These are phyloP conservation scores for Wallacemonas sp. DNA, from an alignment of 208 protist genomes.

Conservation along the genomic window DNA sequence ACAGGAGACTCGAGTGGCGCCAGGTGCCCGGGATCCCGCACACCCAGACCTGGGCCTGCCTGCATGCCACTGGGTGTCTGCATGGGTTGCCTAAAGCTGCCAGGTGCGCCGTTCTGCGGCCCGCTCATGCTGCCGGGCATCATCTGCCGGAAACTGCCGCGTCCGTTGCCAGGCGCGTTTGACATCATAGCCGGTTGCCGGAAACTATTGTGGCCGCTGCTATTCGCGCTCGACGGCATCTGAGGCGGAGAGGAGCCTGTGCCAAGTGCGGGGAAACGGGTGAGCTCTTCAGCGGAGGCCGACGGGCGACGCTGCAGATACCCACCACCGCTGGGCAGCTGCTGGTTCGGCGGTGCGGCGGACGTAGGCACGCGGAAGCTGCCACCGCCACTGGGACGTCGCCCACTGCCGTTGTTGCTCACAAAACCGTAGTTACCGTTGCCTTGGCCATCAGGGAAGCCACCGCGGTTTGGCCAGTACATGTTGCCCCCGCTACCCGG, in stretches of 20 bases:
- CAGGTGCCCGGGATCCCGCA: neutral
- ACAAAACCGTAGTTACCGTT: neutral
- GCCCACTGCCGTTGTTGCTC: neutral
- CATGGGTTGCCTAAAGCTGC: constrained; percentile 1
- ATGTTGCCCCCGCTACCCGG: neutral
- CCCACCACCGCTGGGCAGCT: neutral
- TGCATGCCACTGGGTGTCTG: neutral
- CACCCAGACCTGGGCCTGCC: neutral
- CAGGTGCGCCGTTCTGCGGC: neutral
- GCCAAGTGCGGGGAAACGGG: neutral
- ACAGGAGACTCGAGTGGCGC: constrained; percentile 1
- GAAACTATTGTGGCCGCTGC: neutral
- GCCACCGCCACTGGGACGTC: neutral
- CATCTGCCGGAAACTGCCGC: neutral
- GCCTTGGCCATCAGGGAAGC: neutral
- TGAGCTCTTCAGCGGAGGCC: neutral
- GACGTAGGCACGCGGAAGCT: neutral
- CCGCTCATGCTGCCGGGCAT: neutral
- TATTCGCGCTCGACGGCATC: neutral
- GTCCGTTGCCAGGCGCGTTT: neutral
- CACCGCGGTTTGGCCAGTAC: constrained; percentile 8
- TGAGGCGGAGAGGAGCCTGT: neutral
- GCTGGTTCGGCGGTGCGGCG: neutral
- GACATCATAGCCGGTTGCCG: neutral
- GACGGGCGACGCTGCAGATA: neutral